A percentile compares a stretch with the other conserved stretches of the same genome.
Evolutionary conservation across 192 early-diverging fungal genomes (phyloP).

Genomic region (Jimgerdemannia flammicorona): DNA sequence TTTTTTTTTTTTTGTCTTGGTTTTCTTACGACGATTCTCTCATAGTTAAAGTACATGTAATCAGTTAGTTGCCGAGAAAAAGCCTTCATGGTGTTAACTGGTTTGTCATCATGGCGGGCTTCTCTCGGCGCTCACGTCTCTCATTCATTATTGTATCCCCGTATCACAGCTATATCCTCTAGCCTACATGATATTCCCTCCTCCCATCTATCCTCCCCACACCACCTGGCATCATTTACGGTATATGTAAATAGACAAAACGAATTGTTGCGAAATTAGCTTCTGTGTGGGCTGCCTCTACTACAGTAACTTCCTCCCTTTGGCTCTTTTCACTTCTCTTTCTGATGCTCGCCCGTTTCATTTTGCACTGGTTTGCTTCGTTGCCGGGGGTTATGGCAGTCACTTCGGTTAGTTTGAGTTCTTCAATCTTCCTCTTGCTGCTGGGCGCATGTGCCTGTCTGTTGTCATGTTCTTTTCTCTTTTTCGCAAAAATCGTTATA

Average conservation of each 20-base stretch:
- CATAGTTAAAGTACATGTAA: background rate
- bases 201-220: background rate
- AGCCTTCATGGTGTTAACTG: background rate
- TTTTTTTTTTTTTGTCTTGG: background rate
- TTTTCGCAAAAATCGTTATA: no score
- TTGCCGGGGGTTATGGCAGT: no score
- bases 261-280: background rate
- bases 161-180: background rate
- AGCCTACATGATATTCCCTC: background rate
- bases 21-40: background rate
- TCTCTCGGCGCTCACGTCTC: background rate
- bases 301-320: background rate
- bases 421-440: no score
- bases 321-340: background rate
- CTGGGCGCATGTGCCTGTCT: no score
- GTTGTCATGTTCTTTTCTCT: no score
- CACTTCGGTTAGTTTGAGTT: no score
- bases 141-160: background rate
- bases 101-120: background rate
- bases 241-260: conserved; percentile 1
- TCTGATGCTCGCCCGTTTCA: background rate
- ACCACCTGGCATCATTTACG: background rate
- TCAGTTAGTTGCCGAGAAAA: background rate
- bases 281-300: background rate
- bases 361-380: no score